Base-by-base conservation (phyloP, 768 basidiomycete species). In the Xerocomellus intermedius region DNA sequence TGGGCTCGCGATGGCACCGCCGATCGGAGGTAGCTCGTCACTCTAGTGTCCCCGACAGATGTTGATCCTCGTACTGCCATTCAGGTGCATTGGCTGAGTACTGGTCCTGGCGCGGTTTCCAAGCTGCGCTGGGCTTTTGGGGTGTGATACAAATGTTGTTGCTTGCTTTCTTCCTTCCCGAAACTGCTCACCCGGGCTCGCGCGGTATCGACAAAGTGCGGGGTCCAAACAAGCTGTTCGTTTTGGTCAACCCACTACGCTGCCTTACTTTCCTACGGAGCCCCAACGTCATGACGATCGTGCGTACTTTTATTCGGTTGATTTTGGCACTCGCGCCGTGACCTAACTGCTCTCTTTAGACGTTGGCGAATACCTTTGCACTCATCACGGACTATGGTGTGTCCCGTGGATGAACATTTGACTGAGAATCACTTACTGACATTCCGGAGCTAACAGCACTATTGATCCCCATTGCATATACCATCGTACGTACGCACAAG, bases 51-150 rank as follows among this genome's bases (percentile, higher is more conserved):
- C 35, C 22, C 8, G 24, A 45, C 26, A 8, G 12, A 43, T 19
- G 2, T 16, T 47, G 52, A 52, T 47, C 16, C 39, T 17, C 32
- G 48, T 43, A 22, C 33, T 21, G 1, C 1, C 17, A 21, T 47
- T 16, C 5, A 81, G 82, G 82, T 9, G 50, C 77, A 28, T 73
- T 77, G 0, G 77, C 85, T 0, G 73, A 84, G 48, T 86, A 85
- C 57, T 76, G 75, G 28, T 87, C 86, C 0, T 89, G 88, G 86
- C 77, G 87, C 0, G 56, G 75, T 6, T 79, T 85, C 67, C 85
- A 89, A 62, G 64, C 70, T 13, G 60, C 61, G 0, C 55, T 89
- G 1, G 79, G 77, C 2, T 32, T 74, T 0, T 64, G 71, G 30
- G 79, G 77, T 4, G 33, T 79, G 1, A 12, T 76, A 0, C 70